Evolutionary conservation across 371 early-diverging fungal species (phyloP), one percentile per base, ranked within the genome.

Genomic region (Mucor saturninus): DNA sequence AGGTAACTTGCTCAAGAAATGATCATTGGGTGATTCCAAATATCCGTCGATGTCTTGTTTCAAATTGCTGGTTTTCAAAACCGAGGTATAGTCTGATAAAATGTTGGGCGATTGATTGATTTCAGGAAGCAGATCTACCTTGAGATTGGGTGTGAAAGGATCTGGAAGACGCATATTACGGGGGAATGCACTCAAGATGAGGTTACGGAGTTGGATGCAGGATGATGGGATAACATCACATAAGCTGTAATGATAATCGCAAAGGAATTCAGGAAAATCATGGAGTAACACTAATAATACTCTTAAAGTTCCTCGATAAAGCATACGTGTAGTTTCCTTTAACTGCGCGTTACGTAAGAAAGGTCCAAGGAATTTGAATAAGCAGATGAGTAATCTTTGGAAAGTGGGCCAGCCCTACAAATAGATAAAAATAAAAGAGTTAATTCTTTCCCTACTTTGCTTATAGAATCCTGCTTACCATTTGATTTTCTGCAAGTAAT

Each of bases 251-350:
- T 95, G 95, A 65, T 96, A 93, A 63, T 90, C 92, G 65, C 96
- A 92, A 49, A 99, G 79, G 77, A 98, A 99, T 72, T 97, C 97
- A 11, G 98, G 99, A 79, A 94, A 97, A 75, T 99, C 99, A 75
- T 97, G 98, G 55, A 98, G 77, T n/a, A 98, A 68, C 5, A 98
- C 93, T 29, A 98, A 77, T 35, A 98, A 69, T 15, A 98, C 87
- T n/a, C 98, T 86, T 13, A 98, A 79, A 0, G 93, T 90, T 14
- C 96, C 98, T 55, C 88, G 86, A 80, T 99, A 98, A 37, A 98
- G 82, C 57, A 91, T 69, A 46, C 95, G 90, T 9, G 91, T 88
- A 5, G 95, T 87, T 32, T 91, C 91, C 45, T 83, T 76, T 56
- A 90, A 73, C 65, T 91, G 89, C 6, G 83, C 83, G 9, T 77